Base-by-base conservation (phyloP, 2,329 filamentous ascomycete species). In the Nothophoma quercina region DNA sequence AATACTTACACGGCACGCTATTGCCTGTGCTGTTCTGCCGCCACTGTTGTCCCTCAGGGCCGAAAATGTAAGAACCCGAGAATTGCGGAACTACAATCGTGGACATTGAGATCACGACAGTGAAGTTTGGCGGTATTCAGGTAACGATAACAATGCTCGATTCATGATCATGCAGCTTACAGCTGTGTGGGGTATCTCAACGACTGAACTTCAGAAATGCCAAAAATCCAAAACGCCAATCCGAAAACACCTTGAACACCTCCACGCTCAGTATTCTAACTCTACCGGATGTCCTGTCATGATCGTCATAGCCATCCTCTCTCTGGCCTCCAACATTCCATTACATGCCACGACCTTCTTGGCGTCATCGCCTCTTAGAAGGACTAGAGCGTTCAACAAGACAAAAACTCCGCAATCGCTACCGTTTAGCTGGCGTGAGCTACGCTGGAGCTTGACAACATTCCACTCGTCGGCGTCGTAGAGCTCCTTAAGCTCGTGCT, bases 341-440 rank as follows among this genome's bases (percentile, higher is more conserved):
- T 68, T 58, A 28, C 81, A 73, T 1, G 71, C 62, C 51, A 88
- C 86, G 22, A 76, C 75, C 7, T 62, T 62, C 1, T 48, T 59
- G 6, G 71, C 69, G 6, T 75, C 69, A 10, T 76, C 63, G 1
- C 75, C 77, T 13, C 75, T 70, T 2, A 79, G 72, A 25, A 78
- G 64, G 48, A 85, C 89, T 39, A 91, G 81, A 13, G 84, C 86
- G 65, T 93, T 93, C 15, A 89, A 84, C 59, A 90, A 85, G 12
- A 87, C 84, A 68, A 91, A 90, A 3, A 91, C 84, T n/a, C 90
- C 90, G 61, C 90, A 93, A 68, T 93, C 90, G 65, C 83, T 85
- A 1, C 82, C 81, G 65, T 93, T 93, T 21, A 75, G 78, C 70
- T 93, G 89, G 2, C 46, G 40, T 4, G 58, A 81, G 28, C 83